phyloP scores from a whole-genome alignment of 148 eudicot species.

The Rhododendron molle region DNA sequence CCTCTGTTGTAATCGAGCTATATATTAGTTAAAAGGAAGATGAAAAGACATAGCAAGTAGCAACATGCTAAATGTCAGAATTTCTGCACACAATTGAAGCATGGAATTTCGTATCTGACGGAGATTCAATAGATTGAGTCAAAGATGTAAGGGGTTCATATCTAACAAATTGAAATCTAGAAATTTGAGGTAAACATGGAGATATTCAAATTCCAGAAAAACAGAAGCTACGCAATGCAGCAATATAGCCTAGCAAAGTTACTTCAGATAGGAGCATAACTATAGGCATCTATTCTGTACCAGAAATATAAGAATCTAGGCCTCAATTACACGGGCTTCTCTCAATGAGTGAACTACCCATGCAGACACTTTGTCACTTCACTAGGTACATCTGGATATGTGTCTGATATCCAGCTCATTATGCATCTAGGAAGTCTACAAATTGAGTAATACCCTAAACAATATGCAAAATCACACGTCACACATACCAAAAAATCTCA shows the following conservation, averaged over 20 bases:
- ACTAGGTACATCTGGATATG: not conserved
- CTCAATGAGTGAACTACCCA: not conserved
- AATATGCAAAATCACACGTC: not conserved
- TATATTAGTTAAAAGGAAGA: not conserved
- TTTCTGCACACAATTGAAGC: not conserved
- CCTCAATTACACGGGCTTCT: not conserved
- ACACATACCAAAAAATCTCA: not conserved
- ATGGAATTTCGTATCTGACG: not conserved
- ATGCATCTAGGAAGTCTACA: not conserved
- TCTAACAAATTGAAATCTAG: not conserved
- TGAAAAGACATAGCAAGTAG: not conserved
- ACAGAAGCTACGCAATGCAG: not conserved
- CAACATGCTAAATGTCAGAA: not conserved
- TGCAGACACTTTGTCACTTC: not conserved
- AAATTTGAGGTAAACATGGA: not conserved
- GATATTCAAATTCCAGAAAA: not conserved
- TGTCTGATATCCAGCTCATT: not conserved
- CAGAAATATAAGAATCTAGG: not conserved
- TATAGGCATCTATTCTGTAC: not conserved
- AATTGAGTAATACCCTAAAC: not conserved
- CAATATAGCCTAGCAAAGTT: not conserved
- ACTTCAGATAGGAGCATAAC: not conserved
- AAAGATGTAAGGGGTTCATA: slow-evolving; percentile 1
- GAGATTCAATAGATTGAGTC: not conserved
- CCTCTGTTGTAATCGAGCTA: not conserved